Evolutionary conservation across 805 yeast genomes (phyloP), one percentile per base, ranked within the genome.

Genomic region (Saccharomyces paradoxus): DNA sequence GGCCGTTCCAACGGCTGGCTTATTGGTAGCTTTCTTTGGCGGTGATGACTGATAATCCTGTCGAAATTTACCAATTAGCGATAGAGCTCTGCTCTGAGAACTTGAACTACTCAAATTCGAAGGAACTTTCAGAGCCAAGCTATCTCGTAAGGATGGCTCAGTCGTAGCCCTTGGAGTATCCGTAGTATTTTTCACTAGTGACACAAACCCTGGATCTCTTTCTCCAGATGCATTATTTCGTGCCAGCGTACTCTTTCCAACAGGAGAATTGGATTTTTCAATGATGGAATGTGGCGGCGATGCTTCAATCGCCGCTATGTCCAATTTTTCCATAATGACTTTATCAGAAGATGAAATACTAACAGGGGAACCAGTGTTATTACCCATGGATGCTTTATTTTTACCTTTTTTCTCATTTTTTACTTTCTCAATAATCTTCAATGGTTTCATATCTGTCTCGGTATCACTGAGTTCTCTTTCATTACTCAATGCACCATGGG

Each of bases 391-490:
- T 46, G 12, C 8, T 21, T 22, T 46, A 17, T 46, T 5, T n/a
- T n/a, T 46, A 27, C 13, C 72, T 57, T 21, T 22, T 37, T n/a
- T 8, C 44, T 37, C 12, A 17, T 17, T 37, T 37, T 52, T 59
- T 3, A 78, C 69, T 62, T 79, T 82, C 64, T 81, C 83, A 1
- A 87, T 78, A 73, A 85, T 84, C 67, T 81, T 81, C 62, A 86
- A 72, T 0, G 90, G 90, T 66, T 87, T 80, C 0, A 82, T 89
- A 1, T 81, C 82, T 5, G 24, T 17, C 17, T 37, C 22, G 10
- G 13, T 21, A 81, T 72, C 53, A 65, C 17, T 7, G 13, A 17
- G 22, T 37, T 37, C 22, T 9, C 7, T 17, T 3, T 37, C 44
- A 8, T 10, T 3, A 7, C 8, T 10, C 24, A 7, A 37, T 17